Evolutionary conservation across 768 basidiomycete genomes (phyloP).

Genomic region (Suillus clintonianus): DNA sequence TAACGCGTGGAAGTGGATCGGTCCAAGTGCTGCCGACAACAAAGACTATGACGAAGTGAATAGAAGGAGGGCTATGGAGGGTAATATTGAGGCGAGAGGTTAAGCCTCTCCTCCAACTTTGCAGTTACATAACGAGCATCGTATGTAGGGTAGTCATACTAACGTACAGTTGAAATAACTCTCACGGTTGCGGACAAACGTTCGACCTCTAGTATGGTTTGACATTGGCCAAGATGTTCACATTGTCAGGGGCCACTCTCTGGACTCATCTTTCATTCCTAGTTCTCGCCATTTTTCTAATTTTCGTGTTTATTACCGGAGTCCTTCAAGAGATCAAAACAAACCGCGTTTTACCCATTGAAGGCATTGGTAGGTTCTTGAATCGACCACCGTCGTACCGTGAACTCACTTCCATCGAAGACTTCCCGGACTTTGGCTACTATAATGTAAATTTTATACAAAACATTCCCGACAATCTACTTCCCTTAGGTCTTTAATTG

Average conservation of each 20-base stretch:
- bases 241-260: neutral
- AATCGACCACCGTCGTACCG: neutral
- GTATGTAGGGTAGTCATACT: too few species aligned
- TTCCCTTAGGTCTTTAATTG: slow-evolving; percentile 51
- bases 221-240: neutral
- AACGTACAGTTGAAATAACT: neutral
- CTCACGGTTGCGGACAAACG: slow-evolving; percentile 1
- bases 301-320: slow-evolving; percentile 43
- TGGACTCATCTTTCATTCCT: slow-evolving; percentile 29
- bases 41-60: slow-evolving; percentile 57
- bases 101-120: neutral
- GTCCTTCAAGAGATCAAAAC: slow-evolving; percentile 19
- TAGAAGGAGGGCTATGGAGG: slow-evolving; percentile 42
- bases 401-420: slow-evolving; percentile 23
- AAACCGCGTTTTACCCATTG: slow-evolving; percentile 7
- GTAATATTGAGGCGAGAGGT: slow-evolving; percentile 21
- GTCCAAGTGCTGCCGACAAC: slow-evolving; percentile 35
- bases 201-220: neutral
- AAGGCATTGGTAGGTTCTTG: slow-evolving; percentile 14
- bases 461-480: slow-evolving; percentile 47
- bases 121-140: too few species aligned
- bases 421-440: slow-evolving; percentile 56
- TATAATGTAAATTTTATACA: slow-evolving; percentile 38
- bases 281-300: slow-evolving; percentile 43
- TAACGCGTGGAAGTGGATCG: slow-evolving; percentile 81